Evolutionary conservation across 2,329 filamentous ascomycete genomes (phyloP), one percentile per base, ranked within the genome.

Genomic region (Trichoderma harzianum): DNA sequence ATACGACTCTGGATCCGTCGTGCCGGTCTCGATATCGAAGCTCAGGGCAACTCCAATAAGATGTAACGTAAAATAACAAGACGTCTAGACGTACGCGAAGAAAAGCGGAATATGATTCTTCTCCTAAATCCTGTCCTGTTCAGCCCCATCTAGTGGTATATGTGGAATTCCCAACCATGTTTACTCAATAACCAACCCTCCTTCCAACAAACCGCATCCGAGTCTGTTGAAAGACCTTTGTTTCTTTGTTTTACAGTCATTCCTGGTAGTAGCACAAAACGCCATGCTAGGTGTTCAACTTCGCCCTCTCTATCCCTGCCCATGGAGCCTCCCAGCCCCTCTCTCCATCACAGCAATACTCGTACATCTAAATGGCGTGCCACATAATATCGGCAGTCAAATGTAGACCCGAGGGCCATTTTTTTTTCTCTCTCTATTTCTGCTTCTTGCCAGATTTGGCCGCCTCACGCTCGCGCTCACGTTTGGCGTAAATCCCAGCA

Each of bases 401-500:
- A 51, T 34, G 30, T 53, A 62, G 66, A 58, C n/a, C 66, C 57
- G 66, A 51, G 24, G 21, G n/a, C 28, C 18, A 21, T 32, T 69
- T 16, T 73, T 83, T 18, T 8, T 39, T 18, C 7, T 16, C 28
- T 34, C 16, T 18, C 7, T 80, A 88, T 74, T 83, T 84, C 75
- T 83, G 80, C 82, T 89, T 89, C 83, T 88, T 88, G 76, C 80
- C 81, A 71, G 83, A 81, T 57, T 82, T 79, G 67, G 77, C 80
- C 62, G 81, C 83, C 34, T 85, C 86, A 74, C 86, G 84, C 79
- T 89, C 86, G 71, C 83, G 83, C 71, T 94, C 92, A 73, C 93
- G 88, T 89, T 96, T 97, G 76, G 91, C 92, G 82, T 98, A 99
- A 79, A 99, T 99, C 75, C 88, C 93, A 3, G 90, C 89, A 7